Percentiles rank a stretch among this genome's conserved stretches.
Evolutionary conservation across 495 filamentous ascomycete genomes (phyloP).

Genomic region (Daldinia childiae): DNA sequence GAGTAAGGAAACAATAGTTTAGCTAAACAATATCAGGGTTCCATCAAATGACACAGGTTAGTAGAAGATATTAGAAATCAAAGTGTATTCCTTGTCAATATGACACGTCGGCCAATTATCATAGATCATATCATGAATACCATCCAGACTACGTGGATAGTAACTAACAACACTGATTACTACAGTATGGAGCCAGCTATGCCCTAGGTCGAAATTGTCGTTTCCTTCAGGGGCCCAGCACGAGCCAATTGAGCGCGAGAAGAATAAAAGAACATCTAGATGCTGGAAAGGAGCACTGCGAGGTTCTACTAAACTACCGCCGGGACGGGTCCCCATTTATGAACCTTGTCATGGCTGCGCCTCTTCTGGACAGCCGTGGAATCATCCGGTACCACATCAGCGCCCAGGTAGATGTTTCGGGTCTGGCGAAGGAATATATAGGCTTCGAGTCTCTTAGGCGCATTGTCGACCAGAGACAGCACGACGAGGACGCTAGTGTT

Average conservation of each 20-base stretch:
- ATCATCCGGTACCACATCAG: constrained; percentile 68
- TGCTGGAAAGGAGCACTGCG: constrained; percentile 67
- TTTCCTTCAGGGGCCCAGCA: background rate
- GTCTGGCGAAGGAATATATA: constrained; percentile 64
- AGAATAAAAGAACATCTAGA: constrained; percentile 66
- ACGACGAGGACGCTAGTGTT: constrained; percentile 15
- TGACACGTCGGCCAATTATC: background rate
- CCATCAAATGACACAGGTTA: constrained; percentile 64
- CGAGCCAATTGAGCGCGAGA: constrained; percentile 36
- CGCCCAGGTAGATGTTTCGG: constrained; percentile 69
- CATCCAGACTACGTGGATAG: background rate
- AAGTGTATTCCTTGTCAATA: background rate
- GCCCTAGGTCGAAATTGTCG: background rate
- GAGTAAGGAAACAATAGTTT: background rate
- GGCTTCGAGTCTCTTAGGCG: constrained; percentile 65
- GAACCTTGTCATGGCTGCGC: constrained; percentile 72
- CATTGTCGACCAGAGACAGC: constrained; percentile 42
- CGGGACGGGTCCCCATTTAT: constrained; percentile 74
- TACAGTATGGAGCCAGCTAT: background rate
- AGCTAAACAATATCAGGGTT: constrained; percentile 57
- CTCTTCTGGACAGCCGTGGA: constrained; percentile 68
- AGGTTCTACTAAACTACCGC: constrained; percentile 74
- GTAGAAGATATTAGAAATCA: background rate
- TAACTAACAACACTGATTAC: background rate
- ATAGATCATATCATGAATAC: background rate